Conservation (phyloP, 768 basidiomycete genomes). For the Cubamyces sp. region DNA sequence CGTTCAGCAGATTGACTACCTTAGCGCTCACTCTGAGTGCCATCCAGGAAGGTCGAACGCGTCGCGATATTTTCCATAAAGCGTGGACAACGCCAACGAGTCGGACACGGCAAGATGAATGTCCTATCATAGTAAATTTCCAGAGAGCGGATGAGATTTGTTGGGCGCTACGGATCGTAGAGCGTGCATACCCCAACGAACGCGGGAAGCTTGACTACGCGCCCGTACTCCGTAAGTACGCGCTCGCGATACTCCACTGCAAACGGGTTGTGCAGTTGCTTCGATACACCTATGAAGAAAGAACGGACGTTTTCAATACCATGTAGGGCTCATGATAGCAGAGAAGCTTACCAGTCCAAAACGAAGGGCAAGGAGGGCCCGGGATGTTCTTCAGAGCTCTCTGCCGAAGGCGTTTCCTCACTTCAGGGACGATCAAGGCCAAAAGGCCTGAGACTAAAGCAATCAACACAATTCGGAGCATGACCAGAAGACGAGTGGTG, state of each 20-base stretch:
- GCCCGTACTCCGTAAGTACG: constrained; percentile 9
- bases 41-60: constrained; percentile 3
- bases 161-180: too few relatives aligned
- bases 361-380: background rate
- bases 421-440: background rate
- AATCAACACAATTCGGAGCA: too few relatives aligned
- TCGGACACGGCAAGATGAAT: constrained; percentile 11
- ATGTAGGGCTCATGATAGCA: too few relatives aligned
- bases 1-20: background rate
- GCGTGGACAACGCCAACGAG: background rate
- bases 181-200: constrained; percentile 11
- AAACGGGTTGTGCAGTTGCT: background rate
- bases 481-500: too few relatives aligned
- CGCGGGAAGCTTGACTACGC: constrained; percentile 5
- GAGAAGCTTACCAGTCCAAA: background rate
- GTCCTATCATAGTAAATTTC: background rate
- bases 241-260: background rate
- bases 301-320: too few relatives aligned
- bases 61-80: constrained; percentile 7
- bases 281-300: constrained; percentile 6
- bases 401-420: background rate
- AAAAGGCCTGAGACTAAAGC: background rate
- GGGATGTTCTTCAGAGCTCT: background rate
- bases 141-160: background rate
- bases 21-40: background rate